Conservation (phyloP, 371 early-diverging fungal species). For the Parasitella parasitica region DNA sequence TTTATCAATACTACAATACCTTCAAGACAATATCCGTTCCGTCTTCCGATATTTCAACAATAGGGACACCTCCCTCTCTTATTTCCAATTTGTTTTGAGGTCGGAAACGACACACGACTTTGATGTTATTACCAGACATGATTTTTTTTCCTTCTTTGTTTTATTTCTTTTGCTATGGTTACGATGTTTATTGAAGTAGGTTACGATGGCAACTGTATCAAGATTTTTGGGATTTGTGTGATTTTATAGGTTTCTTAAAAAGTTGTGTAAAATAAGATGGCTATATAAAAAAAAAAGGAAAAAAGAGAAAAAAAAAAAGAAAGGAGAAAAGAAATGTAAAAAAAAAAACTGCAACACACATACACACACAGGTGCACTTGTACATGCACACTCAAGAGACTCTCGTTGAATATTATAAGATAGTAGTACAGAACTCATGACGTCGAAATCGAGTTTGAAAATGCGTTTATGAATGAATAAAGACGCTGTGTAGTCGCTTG, state of each 20-base stretch:
- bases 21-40: constrained; percentile 76
- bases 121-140: constrained; percentile 83
- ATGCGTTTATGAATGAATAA: constrained; percentile 29
- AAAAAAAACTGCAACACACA: background rate
- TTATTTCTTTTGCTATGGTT: background rate
- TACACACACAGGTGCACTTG: background rate
- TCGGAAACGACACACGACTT: constrained; percentile 96
- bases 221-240: background rate
- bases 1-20: constrained; percentile 51
- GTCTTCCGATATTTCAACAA: constrained; percentile 83
- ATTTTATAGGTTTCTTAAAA: background rate
- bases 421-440: constrained; percentile 9
- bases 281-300: background rate
- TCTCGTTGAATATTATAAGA: background rate
- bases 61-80: constrained; percentile 83
- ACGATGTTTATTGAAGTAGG: background rate
- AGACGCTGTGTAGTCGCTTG: constrained; percentile 37
- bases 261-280: background rate
- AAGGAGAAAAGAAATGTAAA: background rate
- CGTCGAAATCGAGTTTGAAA: constrained; percentile 16
- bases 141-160: background rate
- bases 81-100: constrained; percentile 94
- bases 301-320: background rate
- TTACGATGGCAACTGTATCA: background rate
- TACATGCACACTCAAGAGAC: background rate